Percentiles rank a stretch among this genome's conserved stretches.
Conservation (phyloP, 2,329 filamentous ascomycete species). For the Cordyceps tenuipes region DNA sequence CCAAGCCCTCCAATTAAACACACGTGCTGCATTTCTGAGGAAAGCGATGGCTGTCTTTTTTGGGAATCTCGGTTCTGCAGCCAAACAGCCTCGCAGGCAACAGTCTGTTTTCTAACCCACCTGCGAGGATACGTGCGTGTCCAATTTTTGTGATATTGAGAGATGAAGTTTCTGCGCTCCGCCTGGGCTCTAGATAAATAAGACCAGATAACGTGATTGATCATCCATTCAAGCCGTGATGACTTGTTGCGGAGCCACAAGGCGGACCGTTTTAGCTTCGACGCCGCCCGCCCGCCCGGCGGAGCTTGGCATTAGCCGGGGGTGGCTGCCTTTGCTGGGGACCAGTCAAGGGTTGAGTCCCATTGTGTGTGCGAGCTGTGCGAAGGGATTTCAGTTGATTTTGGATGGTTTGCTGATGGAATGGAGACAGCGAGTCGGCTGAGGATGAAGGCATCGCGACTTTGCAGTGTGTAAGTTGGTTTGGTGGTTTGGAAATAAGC, state of each 20-base stretch:
- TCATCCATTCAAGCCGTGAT: not conserved
- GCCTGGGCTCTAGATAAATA: not conserved
- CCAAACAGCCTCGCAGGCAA: not conserved
- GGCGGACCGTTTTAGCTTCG: not conserved
- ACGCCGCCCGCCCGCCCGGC: not conserved
- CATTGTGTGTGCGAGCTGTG: too few species aligned
- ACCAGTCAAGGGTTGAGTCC: not conserved
- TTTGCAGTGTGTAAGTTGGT: not conserved
- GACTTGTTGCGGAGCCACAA: slow-evolving; percentile 1
- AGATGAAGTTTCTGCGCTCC: not conserved
- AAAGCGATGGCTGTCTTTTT: not conserved
- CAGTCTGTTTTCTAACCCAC: not conserved
- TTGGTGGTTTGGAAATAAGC: slow-evolving; percentile 3
- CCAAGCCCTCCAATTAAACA: not conserved
- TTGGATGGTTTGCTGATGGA: not conserved
- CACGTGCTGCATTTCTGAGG: slow-evolving; percentile 7
- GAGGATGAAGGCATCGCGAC: not conserved
- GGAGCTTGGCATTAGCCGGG: slow-evolving; percentile 1
- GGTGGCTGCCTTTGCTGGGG: not conserved
- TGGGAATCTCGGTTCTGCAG: not conserved
- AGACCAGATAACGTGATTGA: not conserved
- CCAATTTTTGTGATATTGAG: not conserved
- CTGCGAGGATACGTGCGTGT: not conserved
- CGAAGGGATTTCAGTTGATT: too few species aligned
- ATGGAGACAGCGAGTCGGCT: not conserved